Percentiles rank a stretch among this genome's conserved stretches.
These are phyloP conservation scores for Fragosphaeria purpurea DNA, from an alignment of 2,329 filamentous ascomycete species.

Conservation along the genomic window DNA sequence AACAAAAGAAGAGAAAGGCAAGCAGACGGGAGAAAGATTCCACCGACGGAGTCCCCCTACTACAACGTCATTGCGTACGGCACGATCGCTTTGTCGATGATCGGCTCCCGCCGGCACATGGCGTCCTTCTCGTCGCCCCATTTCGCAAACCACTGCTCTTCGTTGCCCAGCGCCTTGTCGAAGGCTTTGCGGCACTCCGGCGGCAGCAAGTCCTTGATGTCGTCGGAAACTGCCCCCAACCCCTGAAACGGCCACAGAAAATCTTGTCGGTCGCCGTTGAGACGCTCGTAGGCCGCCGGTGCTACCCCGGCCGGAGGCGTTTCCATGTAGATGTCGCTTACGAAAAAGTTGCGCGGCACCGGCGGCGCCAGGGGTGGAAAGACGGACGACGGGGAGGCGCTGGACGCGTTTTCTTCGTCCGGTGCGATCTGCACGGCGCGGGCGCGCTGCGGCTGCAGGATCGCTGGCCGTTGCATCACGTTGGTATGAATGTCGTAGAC, in stretches of 20 bases:
- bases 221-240: slow-evolving; percentile 52
- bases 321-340: slow-evolving; percentile 46
- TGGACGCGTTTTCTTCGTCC: slow-evolving; percentile 17
- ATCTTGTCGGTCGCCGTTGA: slow-evolving; percentile 24
- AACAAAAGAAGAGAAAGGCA: too few species aligned
- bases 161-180: slow-evolving; percentile 52
- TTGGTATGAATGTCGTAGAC: slow-evolving; percentile 95
- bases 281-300: slow-evolving; percentile 32
- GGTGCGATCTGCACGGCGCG: slow-evolving; percentile 63
- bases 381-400: slow-evolving; percentile 16
- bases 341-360: slow-evolving; percentile 45
- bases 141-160: slow-evolving; percentile 60
- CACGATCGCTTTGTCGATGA: slow-evolving; percentile 56
- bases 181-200: slow-evolving; percentile 64
- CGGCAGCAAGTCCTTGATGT: slow-evolving; percentile 56
- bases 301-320: slow-evolving; percentile 38
- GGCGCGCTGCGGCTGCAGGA: slow-evolving; percentile 81
- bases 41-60: not conserved
- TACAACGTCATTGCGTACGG: slow-evolving; percentile 38
- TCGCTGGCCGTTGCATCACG: slow-evolving; percentile 73
- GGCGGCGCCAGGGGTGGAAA: slow-evolving; percentile 40
- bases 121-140: slow-evolving; percentile 63
- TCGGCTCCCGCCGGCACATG: slow-evolving; percentile 38
- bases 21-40: too few species aligned
- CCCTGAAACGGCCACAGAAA: slow-evolving; percentile 48